Conservation (phyloP, 495 filamentous ascomycete species). For the Collariella sp. region DNA sequence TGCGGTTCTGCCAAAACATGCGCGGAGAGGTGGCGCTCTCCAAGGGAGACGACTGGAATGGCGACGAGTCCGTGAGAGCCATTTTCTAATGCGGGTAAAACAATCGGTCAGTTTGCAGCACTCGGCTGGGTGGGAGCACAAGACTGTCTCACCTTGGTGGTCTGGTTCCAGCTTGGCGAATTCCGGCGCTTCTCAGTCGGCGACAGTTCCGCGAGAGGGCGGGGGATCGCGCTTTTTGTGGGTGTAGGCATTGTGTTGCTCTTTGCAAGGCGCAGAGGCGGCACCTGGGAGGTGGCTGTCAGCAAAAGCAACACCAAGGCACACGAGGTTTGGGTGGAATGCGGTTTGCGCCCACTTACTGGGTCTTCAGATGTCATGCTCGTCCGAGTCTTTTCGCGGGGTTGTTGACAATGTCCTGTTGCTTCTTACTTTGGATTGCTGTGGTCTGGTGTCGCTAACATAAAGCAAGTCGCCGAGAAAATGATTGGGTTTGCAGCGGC, state of each 20-base stretch:
- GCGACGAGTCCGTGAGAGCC: slow-evolving; percentile 58
- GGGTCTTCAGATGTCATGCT: slow-evolving; percentile 36
- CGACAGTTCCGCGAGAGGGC: slow-evolving; percentile 50
- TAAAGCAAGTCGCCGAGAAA: not conserved
- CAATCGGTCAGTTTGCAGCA: slow-evolving; percentile 19
- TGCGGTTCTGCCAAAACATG: slow-evolving; percentile 71
- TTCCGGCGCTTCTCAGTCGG: slow-evolving; percentile 54
- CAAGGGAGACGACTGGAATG: slow-evolving; percentile 68
- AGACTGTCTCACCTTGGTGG: slow-evolving; percentile 49
- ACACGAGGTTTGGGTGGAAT: not conserved
- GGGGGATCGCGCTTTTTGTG: slow-evolving; percentile 40
- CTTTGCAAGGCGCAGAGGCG: slow-evolving; percentile 53
- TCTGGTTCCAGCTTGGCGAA: slow-evolving; percentile 68
- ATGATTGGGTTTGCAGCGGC: not conserved
- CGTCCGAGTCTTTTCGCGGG: not conserved
- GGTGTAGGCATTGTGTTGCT: slow-evolving; percentile 39
- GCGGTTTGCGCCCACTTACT: slow-evolving; percentile 23
- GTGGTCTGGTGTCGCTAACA: not conserved
- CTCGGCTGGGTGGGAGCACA: not conserved
- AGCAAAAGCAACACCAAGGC: not conserved
- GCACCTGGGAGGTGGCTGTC: slow-evolving; percentile 32
- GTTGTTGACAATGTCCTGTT: not conserved
- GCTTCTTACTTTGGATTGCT: not conserved
- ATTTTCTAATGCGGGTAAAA: slow-evolving; percentile 30
- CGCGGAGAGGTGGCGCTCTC: slow-evolving; percentile 59